Base-by-base conservation (phyloP, 163 green algal species). In the Coccomyxa subellipsoidea region DNA sequence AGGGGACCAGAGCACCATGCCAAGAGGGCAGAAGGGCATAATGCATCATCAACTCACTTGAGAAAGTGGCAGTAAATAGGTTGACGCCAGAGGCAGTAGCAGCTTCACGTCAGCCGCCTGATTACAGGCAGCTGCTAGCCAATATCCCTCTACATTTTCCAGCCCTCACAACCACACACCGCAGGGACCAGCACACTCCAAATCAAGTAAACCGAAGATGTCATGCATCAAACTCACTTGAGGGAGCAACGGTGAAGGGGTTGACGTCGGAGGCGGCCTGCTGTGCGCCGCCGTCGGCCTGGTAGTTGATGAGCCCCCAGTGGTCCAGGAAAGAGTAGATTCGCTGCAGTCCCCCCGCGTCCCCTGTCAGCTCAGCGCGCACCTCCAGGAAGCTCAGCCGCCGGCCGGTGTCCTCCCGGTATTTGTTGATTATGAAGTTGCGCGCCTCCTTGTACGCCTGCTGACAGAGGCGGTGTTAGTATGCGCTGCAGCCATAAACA, bases 281-380 rank as follows among this genome's bases (percentile, higher is more conserved):
- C 66, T 34, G 29, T 12, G 66, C 10, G 12, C 37, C 37, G 23
- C 34, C 37, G 12, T 59, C 34, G n/a, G 87, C 85, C 31, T 80
- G 77, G 83, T 88, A 93, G 85, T 97, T 97, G 88, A 98, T 98
- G 54, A 98, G 82, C 40, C 93, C 93, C 93, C 92, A 96, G 39
- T 86, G 81, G 53, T 95, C 84, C 81, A 95, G 80, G 76, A 94
- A 93, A 25, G 88, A 84, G 80, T 90, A 96, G 0, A 96, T 73
- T 34, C 89, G 88, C 37, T 87, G 90, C 36, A 94, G 38, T n/a
- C 85, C 73, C 72, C 91, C 91, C n/a, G 94, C 90, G 82, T 98
- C 94, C 0, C 90, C 91, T 23, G 88, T 83, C 69, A 98, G 82
- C 8, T 80, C 34, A 21, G 78, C 69, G 38, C 88, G 86, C 6